Base-by-base conservation (phyloP, 2,329 filamentous ascomycete genomes). In the Diaporthe velutina region DNA sequence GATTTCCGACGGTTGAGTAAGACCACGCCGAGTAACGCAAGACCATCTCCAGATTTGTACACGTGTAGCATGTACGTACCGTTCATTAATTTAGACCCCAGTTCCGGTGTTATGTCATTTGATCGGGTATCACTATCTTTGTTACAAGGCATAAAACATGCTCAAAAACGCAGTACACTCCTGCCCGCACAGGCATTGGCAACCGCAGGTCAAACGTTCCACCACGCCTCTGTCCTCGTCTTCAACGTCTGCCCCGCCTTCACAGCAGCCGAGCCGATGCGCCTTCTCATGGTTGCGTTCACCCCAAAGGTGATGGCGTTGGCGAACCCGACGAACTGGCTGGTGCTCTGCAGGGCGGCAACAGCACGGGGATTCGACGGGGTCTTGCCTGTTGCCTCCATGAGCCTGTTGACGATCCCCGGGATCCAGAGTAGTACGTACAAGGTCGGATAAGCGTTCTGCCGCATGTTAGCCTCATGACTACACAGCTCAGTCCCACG, bases 301-400 rank as follows among this genome's bases (percentile, higher is more conserved):
- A 73, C n/a, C 13, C 50, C 61, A 38, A 73, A 73, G 6, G 64
- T 73, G 13, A 67, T 17, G 42, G 71, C 61, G 30, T 73, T 68
- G 35, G 61, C 71, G 19, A 73, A 57, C 61, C 71, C 71, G 9
- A 73, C 50, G 33, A 68, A 73, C 40, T 73, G 71, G 35, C 60
- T 42, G 5, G 61, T 57, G 35, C 71, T 67, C 42, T 48, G 48
- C 17, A 73, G 61, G 30, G 52, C 71, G 22, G 40, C 25, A 35
- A 70, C 55, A 8, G 61, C 71, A 8, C 61, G 40, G 9, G 40
- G 61, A n/a, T 68, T 57, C 45, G 50, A 48, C 25, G 58, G 45
- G 3, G 35, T 40, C 12, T 17, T 9, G n/a, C 71, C 71, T 12
- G 38, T 52, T 25, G 64, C 71, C 35, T 70, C 61, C 64, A 73